These are phyloP conservation scores for Populus tomentosa DNA, from an alignment of 441 rosid genomes.

Conservation along the genomic window DNA sequence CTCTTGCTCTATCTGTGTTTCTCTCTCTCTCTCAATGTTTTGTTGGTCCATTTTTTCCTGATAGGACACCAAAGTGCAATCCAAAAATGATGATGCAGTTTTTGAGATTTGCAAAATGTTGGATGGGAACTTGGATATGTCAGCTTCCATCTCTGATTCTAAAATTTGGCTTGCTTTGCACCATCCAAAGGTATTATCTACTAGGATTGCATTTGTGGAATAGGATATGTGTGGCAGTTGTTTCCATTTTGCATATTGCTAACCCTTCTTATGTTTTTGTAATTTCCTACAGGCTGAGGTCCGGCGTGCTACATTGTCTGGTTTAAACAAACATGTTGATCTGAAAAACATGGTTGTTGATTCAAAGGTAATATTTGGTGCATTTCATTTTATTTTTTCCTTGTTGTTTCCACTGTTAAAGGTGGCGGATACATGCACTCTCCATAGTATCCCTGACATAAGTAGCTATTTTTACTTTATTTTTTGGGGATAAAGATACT, in stretches of 20 bases:
- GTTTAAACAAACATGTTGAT: slow-evolving; percentile 46
- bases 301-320: slow-evolving; percentile 69
- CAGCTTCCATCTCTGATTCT: slow-evolving; percentile 52
- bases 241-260: slow-evolving; percentile 12
- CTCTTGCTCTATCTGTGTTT: neutral
- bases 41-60: slow-evolving; percentile 15
- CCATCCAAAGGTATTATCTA: slow-evolving; percentile 75
- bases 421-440: neutral
- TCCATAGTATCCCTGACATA: neutral
- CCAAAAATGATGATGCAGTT: slow-evolving; percentile 50
- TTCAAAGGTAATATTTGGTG: slow-evolving; percentile 51
- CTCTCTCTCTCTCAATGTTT: neutral
- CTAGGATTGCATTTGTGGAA: slow-evolving; percentile 1
- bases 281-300: slow-evolving; percentile 60
- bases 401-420: slow-evolving; percentile 1
- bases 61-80: slow-evolving; percentile 50
- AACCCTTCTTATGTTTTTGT: slow-evolving; percentile 20
- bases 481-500: neutral
- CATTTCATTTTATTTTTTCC: slow-evolving; percentile 7
- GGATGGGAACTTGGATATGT: slow-evolving; percentile 57
- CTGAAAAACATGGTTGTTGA: slow-evolving; percentile 42
- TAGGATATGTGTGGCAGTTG: slow-evolving; percentile 1
- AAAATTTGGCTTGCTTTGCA: slow-evolving; percentile 85
- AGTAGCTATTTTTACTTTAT: neutral
- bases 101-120: slow-evolving; percentile 52